Evolutionary conservation across 1,139 yeast species (phyloP).

Genomic region (Meyerozyma sp.): DNA sequence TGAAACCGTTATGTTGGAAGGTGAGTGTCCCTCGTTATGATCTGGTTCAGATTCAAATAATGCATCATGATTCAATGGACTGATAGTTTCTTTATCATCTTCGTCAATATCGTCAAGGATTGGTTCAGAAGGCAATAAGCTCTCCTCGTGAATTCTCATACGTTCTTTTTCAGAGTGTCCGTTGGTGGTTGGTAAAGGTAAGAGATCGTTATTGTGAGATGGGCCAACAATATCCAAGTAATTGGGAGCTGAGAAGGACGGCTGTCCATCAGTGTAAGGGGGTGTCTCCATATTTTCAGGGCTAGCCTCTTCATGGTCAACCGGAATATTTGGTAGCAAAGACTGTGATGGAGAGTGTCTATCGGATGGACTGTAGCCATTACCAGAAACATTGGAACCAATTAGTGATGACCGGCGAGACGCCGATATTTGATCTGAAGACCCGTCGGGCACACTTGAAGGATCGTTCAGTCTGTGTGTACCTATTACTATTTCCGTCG

Average conservation of each 20-base stretch:
- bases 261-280: constrained; percentile 7
- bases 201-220: not conserved
- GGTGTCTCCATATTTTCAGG: constrained; percentile 10
- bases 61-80: constrained; percentile 49
- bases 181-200: not conserved
- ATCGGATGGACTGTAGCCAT: not conserved
- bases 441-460: constrained; percentile 5
- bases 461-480: constrained; percentile 47
- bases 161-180: constrained; percentile 49
- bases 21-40: not conserved
- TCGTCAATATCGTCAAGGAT: constrained; percentile 23
- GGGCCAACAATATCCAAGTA: not conserved
- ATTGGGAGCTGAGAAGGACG: not conserved
- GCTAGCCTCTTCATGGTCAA: not conserved
- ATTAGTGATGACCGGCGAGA: not conserved
- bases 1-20: not conserved
- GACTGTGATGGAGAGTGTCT: constrained; percentile 2
- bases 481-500: constrained; percentile 76
- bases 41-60: constrained; percentile 28
- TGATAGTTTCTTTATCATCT: constrained; percentile 37
- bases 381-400: not conserved
- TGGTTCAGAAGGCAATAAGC: constrained; percentile 62
- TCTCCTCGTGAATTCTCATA: constrained; percentile 47
- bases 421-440: not conserved
- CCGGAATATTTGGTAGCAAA: not conserved